A percentile compares a stretch with the other conserved stretches of the same genome.
phyloP scores from a whole-genome alignment of 371 early-diverging fungal genomes.

The Mucor sp. region DNA sequence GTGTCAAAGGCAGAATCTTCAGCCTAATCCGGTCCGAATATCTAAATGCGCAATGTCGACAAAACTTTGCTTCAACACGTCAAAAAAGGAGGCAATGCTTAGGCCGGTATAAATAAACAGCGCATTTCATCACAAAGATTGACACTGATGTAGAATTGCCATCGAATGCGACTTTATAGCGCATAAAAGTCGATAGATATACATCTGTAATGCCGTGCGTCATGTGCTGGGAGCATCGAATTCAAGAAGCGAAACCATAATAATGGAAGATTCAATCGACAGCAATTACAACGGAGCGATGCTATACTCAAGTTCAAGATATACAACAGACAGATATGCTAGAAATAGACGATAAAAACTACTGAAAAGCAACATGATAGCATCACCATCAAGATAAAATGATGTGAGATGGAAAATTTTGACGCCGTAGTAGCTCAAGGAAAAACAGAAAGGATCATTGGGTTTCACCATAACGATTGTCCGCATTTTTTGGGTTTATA shows the following conservation, averaged over 20 bases:
- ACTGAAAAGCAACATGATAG: neutral
- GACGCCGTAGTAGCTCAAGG: neutral
- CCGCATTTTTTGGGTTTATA: neutral
- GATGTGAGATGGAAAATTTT: neutral
- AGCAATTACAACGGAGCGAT: no score
- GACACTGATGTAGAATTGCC: neutral
- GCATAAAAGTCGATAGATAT: neutral
- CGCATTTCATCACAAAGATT: neutral
- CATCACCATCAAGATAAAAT: no score
- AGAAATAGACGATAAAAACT: no score
- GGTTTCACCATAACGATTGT: neutral
- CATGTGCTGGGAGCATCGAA: neutral
- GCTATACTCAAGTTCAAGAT: no score
- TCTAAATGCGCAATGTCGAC: neutral
- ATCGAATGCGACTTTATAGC: neutral
- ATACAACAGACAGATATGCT: no score
- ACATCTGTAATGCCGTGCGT: neutral
- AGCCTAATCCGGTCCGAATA: neutral
- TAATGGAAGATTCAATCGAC: neutral
- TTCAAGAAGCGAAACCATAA: neutral
- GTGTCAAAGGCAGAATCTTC: no score
- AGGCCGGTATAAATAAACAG: neutral
- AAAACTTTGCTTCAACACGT: neutral
- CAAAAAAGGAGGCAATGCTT: neutral
- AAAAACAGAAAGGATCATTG: neutral